Evolutionary conservation across 2,329 filamentous ascomycete genomes (phyloP).

Genomic region (Colletotrichum orchidophilum): DNA sequence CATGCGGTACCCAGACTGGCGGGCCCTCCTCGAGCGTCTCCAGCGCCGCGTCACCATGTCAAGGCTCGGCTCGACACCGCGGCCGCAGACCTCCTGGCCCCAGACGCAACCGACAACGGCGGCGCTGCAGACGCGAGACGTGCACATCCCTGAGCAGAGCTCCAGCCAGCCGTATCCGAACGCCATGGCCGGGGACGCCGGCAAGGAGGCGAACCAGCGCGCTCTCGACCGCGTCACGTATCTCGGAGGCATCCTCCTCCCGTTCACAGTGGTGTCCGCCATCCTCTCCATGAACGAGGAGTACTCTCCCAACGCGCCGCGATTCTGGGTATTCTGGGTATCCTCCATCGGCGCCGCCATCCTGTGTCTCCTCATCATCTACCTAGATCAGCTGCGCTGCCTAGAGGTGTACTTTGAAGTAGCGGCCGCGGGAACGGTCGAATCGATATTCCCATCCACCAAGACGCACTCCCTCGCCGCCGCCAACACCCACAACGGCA

Average conservation of each 20-base stretch:
- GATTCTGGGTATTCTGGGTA: slow-evolving; percentile 62
- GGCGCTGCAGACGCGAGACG: slow-evolving; percentile 11
- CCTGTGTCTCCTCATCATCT: slow-evolving; percentile 54
- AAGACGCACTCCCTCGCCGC: background rate
- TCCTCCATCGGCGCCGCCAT: slow-evolving; percentile 49
- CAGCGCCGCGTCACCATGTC: slow-evolving; percentile 37
- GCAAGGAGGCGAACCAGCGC: slow-evolving; percentile 46
- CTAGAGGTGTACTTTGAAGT: slow-evolving; percentile 58
- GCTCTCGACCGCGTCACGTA: slow-evolving; percentile 59
- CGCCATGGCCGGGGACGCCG: background rate
- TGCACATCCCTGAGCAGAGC: background rate
- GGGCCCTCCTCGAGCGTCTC: slow-evolving; percentile 42
- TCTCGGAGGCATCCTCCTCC: slow-evolving; percentile 58
- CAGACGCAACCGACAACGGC: slow-evolving; percentile 30
- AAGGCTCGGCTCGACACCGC: background rate
- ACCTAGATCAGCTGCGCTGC: slow-evolving; percentile 57
- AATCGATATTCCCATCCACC: slow-evolving; percentile 19
- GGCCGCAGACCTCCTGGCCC: slow-evolving; percentile 35
- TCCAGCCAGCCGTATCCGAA: background rate
- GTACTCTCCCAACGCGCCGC: slow-evolving; percentile 50
- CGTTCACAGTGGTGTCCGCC: slow-evolving; percentile 57
- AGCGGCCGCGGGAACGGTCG: slow-evolving; percentile 39
- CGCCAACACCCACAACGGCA: background rate
- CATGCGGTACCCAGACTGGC: slow-evolving; percentile 40
- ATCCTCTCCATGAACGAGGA: slow-evolving; percentile 57